These are phyloP conservation scores for Aspergillus heteromorphus DNA, from an alignment of 495 filamentous ascomycete species.

Conservation along the genomic window DNA sequence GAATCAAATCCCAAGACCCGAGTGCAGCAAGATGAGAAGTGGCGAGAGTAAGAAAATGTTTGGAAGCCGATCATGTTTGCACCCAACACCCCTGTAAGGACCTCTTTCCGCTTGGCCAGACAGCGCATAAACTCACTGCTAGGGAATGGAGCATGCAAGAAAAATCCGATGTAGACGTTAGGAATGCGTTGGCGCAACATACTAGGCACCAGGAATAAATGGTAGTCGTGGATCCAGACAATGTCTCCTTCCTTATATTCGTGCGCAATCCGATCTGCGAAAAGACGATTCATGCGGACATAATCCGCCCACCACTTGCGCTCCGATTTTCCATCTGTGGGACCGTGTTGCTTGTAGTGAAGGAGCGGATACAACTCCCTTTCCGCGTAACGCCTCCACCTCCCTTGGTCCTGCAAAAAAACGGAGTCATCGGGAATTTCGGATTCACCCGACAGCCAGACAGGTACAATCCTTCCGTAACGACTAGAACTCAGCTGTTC, in stretches of 20 bases:
- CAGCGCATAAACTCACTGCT: conserved; percentile 90
- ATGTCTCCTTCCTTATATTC: conserved; percentile 87
- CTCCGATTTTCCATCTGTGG: conserved; percentile 74
- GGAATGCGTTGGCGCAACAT: conserved; percentile 76
- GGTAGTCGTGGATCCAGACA: conserved; percentile 87
- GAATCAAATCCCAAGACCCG: conserved; percentile 82
- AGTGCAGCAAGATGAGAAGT: conserved; percentile 89
- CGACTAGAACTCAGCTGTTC: conserved; percentile 60
- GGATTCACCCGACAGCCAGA: conserved; percentile 74
- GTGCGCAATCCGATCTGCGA: conserved; percentile 78
- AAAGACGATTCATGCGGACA: conserved; percentile 77
- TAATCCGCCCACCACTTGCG: conserved; percentile 86
- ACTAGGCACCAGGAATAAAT: conserved; percentile 78
- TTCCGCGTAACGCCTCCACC: conserved; percentile 87
- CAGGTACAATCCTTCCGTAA: conserved; percentile 66
- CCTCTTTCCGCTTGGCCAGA: conserved; percentile 76
- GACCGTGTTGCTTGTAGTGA: conserved; percentile 89
- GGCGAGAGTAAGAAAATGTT: conserved; percentile 83
- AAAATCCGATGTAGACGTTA: conserved; percentile 85
- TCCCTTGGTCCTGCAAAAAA: conserved; percentile 65
- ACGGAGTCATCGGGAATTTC: conserved; percentile 60
- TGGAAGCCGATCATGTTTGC: conserved; percentile 92
- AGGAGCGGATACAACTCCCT: conserved; percentile 83
- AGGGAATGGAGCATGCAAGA: conserved; percentile 86
- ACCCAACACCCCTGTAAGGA: conserved; percentile 80